Evolutionary conservation across 805 yeast genomes (phyloP).

Genomic region (Teunomyces kruisii): DNA sequence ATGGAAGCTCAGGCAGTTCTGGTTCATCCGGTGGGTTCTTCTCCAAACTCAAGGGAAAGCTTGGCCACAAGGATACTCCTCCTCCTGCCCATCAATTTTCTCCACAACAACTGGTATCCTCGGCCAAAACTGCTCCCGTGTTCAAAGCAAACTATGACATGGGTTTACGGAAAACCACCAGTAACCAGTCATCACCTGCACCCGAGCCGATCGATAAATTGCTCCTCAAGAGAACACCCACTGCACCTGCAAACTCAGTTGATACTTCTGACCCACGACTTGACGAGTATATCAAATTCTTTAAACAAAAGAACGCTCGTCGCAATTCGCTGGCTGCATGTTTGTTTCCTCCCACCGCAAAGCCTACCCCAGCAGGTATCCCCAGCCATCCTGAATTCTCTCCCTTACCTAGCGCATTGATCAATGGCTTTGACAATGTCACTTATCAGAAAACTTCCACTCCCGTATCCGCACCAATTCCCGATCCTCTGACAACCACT

Average conservation of each 20-base stretch:
- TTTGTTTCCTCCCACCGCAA: not conserved
- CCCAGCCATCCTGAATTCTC: constrained; percentile 9
- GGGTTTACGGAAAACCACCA: constrained; percentile 5
- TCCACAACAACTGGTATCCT: constrained; percentile 3
- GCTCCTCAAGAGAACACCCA: constrained; percentile 11
- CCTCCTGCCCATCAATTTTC: not conserved
- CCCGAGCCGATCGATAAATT: not conserved
- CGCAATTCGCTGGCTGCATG: constrained; percentile 2
- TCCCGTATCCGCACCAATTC: not conserved
- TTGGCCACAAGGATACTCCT: constrained; percentile 7
- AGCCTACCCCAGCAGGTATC: constrained; percentile 3
- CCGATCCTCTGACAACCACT: constrained; percentile 3
- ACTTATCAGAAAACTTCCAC: constrained; percentile 8
- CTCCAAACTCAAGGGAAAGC: constrained; percentile 35
- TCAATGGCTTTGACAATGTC: constrained; percentile 15
- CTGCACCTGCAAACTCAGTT: constrained; percentile 9
- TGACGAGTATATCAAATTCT: constrained; percentile 37
- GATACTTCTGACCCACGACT: constrained; percentile 29
- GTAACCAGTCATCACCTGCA: constrained; percentile 1
- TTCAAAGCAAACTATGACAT: constrained; percentile 21
- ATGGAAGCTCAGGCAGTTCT: constrained; percentile 14
- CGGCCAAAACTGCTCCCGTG: constrained; percentile 5
- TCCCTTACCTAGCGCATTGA: constrained; percentile 18
- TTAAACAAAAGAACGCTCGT: constrained; percentile 23
- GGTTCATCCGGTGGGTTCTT: constrained; percentile 26